These are phyloP conservation scores for Leccinum subatratum DNA, from an alignment of 1,284 basidiomycete genomes.

Conservation along the genomic window DNA sequence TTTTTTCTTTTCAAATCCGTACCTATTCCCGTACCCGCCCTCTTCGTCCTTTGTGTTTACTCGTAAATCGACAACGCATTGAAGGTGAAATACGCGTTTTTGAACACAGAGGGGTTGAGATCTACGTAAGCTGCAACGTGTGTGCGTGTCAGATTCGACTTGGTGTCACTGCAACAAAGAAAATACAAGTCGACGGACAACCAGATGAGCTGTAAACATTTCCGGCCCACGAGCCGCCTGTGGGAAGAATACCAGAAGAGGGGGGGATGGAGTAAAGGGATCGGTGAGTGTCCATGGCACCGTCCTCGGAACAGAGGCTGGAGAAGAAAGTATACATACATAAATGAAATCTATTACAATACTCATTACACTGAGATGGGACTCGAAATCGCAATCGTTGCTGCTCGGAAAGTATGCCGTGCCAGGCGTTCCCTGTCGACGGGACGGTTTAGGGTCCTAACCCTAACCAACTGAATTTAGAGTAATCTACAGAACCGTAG, in stretches of 20 bases:
- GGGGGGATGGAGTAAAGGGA: neutral
- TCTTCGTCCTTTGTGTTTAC: conserved; percentile 4
- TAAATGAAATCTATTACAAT: conserved; percentile 25
- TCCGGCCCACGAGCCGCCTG: conserved; percentile 44
- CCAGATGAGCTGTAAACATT: conserved; percentile 19
- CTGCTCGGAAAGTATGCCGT: conserved; percentile 25
- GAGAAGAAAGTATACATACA: conserved; percentile 16
- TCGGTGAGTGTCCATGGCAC: neutral
- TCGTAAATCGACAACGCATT: conserved; percentile 20
- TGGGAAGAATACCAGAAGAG: neutral
- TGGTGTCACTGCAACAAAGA: neutral
- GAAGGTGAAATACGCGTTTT: conserved; percentile 24
- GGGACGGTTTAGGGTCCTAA: too few relatives aligned
- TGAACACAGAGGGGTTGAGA: conserved; percentile 16
- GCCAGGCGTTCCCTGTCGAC: conserved; percentile 20
- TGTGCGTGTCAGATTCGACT: neutral
- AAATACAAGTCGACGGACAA: conserved; percentile 33
- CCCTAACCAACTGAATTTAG: too few relatives aligned
- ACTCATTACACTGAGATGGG: conserved; percentile 21
- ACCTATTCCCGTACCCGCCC: neutral
- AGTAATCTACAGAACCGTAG: too few relatives aligned
- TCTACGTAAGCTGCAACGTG: conserved; percentile 15
- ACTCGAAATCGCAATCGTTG: conserved; percentile 16
- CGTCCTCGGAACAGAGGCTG: neutral
- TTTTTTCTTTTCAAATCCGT: neutral